Percentiles rank a stretch among this genome's conserved stretches.
These are phyloP conservation scores for Simmondsia chinensis DNA, from an alignment of 148 eudicot genomes.

Conservation along the genomic window DNA sequence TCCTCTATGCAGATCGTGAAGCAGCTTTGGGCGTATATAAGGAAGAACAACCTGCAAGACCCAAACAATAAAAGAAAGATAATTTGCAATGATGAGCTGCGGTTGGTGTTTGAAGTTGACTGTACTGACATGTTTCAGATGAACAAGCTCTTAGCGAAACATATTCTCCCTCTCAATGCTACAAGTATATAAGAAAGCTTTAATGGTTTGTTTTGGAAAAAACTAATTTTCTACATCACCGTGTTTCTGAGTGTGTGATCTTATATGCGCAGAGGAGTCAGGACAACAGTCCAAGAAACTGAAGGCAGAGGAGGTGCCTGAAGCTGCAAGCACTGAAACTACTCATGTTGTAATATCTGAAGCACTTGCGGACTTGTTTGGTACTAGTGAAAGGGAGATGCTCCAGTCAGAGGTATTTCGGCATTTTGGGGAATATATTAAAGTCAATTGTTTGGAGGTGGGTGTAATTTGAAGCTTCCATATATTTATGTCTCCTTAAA, in stretches of 20 bases:
- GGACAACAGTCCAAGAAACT: constrained; percentile 26
- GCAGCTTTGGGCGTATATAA: constrained; percentile 93
- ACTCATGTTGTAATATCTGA: constrained; percentile 23
- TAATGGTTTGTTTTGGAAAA: not conserved
- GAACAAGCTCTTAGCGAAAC: constrained; percentile 43
- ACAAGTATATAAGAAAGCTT: constrained; percentile 12
- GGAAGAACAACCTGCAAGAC: constrained; percentile 93
- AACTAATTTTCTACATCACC: not conserved
- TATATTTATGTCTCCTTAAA: not conserved
- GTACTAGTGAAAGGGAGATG: constrained; percentile 30
- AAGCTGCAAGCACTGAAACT: constrained; percentile 19
- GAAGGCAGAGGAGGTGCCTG: constrained; percentile 21
- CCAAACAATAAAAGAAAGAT: constrained; percentile 84
- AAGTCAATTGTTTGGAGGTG: constrained; percentile 36
- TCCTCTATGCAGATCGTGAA: constrained; percentile 60
- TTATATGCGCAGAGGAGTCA: constrained; percentile 20
- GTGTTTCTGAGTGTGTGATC: constrained; percentile 4
- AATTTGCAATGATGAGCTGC: constrained; percentile 37
- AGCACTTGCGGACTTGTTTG: constrained; percentile 38
- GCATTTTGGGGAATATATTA: constrained; percentile 32
- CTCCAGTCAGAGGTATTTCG: constrained; percentile 24
- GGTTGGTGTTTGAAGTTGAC: constrained; percentile 37
- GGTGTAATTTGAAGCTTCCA: not conserved
- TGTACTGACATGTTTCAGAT: constrained; percentile 45
- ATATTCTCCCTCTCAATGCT: constrained; percentile 27